Percentiles rank a stretch among this genome's conserved stretches.
Conservation (phyloP, 139 green algal species). For the Haematococcus lacustris region DNA sequence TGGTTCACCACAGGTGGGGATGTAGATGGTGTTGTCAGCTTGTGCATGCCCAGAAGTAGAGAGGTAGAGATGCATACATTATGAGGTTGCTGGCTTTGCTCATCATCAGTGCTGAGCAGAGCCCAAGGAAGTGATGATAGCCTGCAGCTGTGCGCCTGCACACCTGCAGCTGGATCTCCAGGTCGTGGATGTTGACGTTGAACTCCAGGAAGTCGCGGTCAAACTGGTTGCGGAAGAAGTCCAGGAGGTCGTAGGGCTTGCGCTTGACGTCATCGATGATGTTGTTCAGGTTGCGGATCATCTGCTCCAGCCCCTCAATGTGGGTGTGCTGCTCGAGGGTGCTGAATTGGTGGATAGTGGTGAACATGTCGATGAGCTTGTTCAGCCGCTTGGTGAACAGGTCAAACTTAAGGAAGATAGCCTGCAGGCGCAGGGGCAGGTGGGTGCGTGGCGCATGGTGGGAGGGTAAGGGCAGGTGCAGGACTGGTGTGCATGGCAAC, state of each 20-base stretch:
- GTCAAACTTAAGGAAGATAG: constrained; percentile 83
- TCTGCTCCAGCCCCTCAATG: constrained; percentile 71
- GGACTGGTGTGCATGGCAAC: not conserved
- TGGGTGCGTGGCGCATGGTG: not conserved
- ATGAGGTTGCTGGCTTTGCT: too few relatives aligned
- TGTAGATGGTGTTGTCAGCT: too few relatives aligned
- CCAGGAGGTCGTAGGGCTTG: constrained; percentile 87
- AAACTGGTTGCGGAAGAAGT: constrained; percentile 75
- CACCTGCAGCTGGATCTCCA: constrained; percentile 76
- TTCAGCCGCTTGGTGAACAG: constrained; percentile 81
- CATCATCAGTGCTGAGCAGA: too few relatives aligned
- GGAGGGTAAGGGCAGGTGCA: not conserved
- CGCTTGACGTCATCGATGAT: constrained; percentile 85
- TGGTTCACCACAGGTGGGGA: too few relatives aligned
- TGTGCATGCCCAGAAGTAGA: too few relatives aligned
- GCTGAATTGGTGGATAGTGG: constrained; percentile 83
- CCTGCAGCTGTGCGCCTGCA: too few relatives aligned
- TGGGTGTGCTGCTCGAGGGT: constrained; percentile 80
- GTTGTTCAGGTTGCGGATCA: constrained; percentile 73
- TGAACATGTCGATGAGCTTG: constrained; percentile 87
- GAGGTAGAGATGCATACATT: too few relatives aligned
- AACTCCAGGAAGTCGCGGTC: constrained; percentile 92
- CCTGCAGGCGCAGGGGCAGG: not conserved
- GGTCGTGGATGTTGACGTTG: constrained; percentile 90
- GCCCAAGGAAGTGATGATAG: too few relatives aligned